These are phyloP conservation scores for Berberis vulgaris DNA, from an alignment of 164 flowering plant species.

Conservation along the genomic window DNA sequence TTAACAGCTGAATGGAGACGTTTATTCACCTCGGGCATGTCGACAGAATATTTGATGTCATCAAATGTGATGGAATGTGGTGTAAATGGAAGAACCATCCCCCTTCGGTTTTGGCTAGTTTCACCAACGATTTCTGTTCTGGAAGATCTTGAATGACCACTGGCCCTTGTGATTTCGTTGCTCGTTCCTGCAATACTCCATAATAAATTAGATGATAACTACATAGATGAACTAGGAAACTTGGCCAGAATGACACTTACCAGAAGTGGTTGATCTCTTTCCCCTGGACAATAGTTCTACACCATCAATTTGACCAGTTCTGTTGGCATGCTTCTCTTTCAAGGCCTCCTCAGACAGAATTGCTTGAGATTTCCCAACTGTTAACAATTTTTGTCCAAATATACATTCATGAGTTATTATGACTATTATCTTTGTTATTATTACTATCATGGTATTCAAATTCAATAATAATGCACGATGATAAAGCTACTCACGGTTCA, in stretches of 20 bases:
- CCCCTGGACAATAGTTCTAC: slow-evolving; percentile 4
- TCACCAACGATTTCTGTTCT: slow-evolving; percentile 9
- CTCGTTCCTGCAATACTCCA: too few relatives aligned
- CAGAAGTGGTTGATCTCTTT: background rate
- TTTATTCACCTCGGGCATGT: slow-evolving; percentile 27
- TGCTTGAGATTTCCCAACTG: slow-evolving; percentile 27
- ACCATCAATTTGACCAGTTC: slow-evolving; percentile 9
- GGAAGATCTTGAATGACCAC: slow-evolving; percentile 1
- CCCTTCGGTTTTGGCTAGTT: slow-evolving; percentile 24
- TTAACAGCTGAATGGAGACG: background rate
- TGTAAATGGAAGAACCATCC: slow-evolving; percentile 69
- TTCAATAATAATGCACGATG: background rate
- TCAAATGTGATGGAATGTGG: slow-evolving; percentile 56
- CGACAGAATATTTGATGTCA: slow-evolving; percentile 44
- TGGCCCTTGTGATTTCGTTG: too few relatives aligned
- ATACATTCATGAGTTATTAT: background rate
- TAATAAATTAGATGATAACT: too few relatives aligned
- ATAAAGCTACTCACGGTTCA: slow-evolving; percentile 22
- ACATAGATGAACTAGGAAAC: too few relatives aligned
- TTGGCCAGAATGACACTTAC: too few relatives aligned
- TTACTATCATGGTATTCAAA: background rate
- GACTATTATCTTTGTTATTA: too few relatives aligned
- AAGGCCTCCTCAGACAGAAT: slow-evolving; percentile 22
- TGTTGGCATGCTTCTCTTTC: slow-evolving; percentile 5
- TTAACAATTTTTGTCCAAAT: slow-evolving; percentile 19